phyloP scores from a whole-genome alignment of 2,329 filamentous ascomycete genomes.

The Cercospora beticola region DNA sequence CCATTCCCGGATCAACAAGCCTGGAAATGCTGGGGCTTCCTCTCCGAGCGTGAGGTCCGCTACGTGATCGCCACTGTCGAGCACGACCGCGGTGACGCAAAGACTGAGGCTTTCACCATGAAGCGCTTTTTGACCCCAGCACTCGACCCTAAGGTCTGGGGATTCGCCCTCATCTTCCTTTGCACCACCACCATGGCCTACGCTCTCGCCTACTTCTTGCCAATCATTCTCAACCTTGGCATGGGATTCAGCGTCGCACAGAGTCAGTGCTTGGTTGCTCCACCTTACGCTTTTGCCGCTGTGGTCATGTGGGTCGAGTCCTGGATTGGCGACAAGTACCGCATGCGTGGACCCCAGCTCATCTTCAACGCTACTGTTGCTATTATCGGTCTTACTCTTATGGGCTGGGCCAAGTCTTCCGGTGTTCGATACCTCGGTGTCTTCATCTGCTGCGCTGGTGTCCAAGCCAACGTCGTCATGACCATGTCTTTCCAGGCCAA shows the following conservation, averaged over 20 bases:
- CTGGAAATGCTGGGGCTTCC: constrained; percentile 9
- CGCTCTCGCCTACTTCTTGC: constrained; percentile 74
- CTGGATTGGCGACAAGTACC: constrained; percentile 40
- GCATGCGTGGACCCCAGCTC: constrained; percentile 66
- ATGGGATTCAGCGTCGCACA: constrained; percentile 65
- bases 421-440: constrained; percentile 69
- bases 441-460: constrained; percentile 70
- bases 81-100: constrained; percentile 9
- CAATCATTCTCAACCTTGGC: constrained; percentile 64
- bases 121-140: constrained; percentile 42
- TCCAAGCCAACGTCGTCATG: constrained; percentile 74
- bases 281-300: constrained; percentile 65
- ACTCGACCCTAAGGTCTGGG: constrained; percentile 54
- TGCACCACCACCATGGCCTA: constrained; percentile 70
- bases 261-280: constrained; percentile 70
- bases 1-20: constrained; percentile 14
- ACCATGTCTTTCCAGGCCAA: constrained; percentile 79
- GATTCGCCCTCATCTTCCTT: constrained; percentile 54
- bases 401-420: constrained; percentile 62
- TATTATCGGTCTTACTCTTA: constrained; percentile 67
- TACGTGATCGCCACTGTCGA: constrained; percentile 15
- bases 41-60: constrained; percentile 10
- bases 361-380: constrained; percentile 61
- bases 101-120: constrained; percentile 41
- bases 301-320: constrained; percentile 58